Conservation (phyloP, 495 filamentous ascomycete species). For the Lepraria neglecta region DNA sequence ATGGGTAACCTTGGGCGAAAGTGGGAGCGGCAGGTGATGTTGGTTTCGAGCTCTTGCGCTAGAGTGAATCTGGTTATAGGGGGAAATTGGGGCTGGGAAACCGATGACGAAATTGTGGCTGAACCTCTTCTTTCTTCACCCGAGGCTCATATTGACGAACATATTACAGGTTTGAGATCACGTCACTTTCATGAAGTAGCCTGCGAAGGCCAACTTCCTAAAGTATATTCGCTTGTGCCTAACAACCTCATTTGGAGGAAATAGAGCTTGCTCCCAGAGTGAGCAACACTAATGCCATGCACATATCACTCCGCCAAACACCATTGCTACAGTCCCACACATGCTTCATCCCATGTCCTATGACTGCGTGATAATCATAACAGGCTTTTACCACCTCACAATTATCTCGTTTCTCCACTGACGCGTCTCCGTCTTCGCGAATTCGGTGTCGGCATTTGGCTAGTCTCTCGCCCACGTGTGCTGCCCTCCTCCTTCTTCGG, state of each 20-base stretch:
- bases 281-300: constrained; percentile 2
- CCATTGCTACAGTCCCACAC: background rate
- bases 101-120: constrained; percentile 5
- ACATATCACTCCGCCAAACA: background rate
- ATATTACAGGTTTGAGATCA: too few relatives aligned
- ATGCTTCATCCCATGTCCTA: background rate
- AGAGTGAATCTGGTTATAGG: constrained; percentile 15
- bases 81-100: constrained; percentile 7
- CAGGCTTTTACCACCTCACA: background rate
- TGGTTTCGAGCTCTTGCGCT: constrained; percentile 20
- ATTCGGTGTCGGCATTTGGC: constrained; percentile 22
- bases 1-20: background rate
- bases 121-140: background rate
- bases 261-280: background rate
- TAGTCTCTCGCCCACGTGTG: constrained; percentile 1
- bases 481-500: constrained; percentile 24
- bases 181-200: too few relatives aligned
- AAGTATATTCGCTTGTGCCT: too few relatives aligned
- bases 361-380: constrained; percentile 1
- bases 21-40: constrained; percentile 20
- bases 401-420: constrained; percentile 25
- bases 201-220: too few relatives aligned
- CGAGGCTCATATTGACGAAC: too few relatives aligned
- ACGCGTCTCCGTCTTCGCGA: constrained; percentile 25
- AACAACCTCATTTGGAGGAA: background rate